A percentile compares a stretch with the other conserved stretches of the same genome.
These are phyloP conservation scores for Debaryomyces coudertii DNA, from an alignment of 1,139 yeast genomes.

Conservation along the genomic window DNA sequence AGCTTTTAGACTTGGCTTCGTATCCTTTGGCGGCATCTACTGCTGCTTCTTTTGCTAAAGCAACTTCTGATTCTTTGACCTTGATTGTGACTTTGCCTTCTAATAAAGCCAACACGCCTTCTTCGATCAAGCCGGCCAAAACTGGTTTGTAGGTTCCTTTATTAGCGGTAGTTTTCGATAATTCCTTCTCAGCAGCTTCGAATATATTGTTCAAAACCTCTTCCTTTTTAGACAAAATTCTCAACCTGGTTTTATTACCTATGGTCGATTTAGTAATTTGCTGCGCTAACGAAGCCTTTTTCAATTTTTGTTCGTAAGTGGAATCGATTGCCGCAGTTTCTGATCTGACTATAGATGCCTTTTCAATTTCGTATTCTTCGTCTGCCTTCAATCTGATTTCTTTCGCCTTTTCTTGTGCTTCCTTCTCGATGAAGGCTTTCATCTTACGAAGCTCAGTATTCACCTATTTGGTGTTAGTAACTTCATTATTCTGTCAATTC, in stretches of 20 bases:
- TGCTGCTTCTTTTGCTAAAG: slow-evolving; percentile 63
- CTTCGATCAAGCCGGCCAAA: slow-evolving; percentile 78
- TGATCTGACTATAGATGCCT: slow-evolving; percentile 89
- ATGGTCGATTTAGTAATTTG: slow-evolving; percentile 95
- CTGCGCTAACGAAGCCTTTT: slow-evolving; percentile 89
- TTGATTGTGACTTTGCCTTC: slow-evolving; percentile 67
- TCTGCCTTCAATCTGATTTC: slow-evolving; percentile 95
- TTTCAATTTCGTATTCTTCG: slow-evolving; percentile 98
- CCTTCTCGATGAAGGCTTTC: slow-evolving; percentile 98
- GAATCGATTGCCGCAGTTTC: slow-evolving; percentile 90
- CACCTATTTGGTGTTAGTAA: slow-evolving; percentile 52
- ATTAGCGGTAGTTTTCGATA: slow-evolving; percentile 54
- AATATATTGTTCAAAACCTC: slow-evolving; percentile 76
- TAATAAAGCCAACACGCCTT: slow-evolving; percentile 74
- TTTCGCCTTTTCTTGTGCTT: slow-evolving; percentile 98
- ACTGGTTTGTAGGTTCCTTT: slow-evolving; percentile 66
- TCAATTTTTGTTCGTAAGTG: slow-evolving; percentile 77
- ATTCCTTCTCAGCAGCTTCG: slow-evolving; percentile 64
- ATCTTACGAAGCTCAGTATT: slow-evolving; percentile 94
- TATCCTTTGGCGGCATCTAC: slow-evolving; percentile 66
- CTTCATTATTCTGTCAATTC: background rate
- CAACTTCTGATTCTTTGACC: slow-evolving; percentile 71
- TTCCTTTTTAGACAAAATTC: slow-evolving; percentile 85
- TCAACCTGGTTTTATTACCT: slow-evolving; percentile 92
- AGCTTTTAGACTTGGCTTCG: slow-evolving; percentile 57